Evolutionary conservation across 2,329 filamentous ascomycete species (phyloP), one percentile per base, ranked within the genome.

Genomic region (Talaromyces sp.): DNA sequence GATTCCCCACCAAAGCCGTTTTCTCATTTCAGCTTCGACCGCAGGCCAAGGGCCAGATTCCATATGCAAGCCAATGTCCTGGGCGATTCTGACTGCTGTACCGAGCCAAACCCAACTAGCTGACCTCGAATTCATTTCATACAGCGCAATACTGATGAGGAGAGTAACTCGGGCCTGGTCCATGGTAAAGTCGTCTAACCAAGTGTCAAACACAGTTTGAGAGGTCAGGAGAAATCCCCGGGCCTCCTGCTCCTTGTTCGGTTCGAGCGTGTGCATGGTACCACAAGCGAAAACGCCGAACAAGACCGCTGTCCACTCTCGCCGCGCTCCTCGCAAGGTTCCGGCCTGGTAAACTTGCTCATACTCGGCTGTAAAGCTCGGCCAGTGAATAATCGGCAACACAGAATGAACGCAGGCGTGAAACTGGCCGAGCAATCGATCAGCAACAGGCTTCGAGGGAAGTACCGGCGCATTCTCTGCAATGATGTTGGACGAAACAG

Each of bases 1-100:
- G 60, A 96, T 85, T 14, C 90, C 86, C 92, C 94, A 99, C 93
- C 93, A 99, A 2, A 94, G 85, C 59, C 92, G 83, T 62, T 90
- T 86, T 58, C 92, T 86, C 85, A 93, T 92, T 74, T 97, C 93
- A 11, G 85, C 85, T 68, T 96, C 92, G 14, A 96, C 79, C 1
- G 86, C 81, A 2, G 89, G 83, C 82, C 88, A 91, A 0, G 87
- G 82, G 0, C 88, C 88, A 1, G 85, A 84, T 67, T 96, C 90
- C 7, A 84, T 79, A 68, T 97, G 88, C 10, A 97, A 79, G 0
- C 90, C 90, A 52, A 97, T 81, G 65, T 94, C 90, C 71, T 97
- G 93, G 0, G 89, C 89, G 57, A 89, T 87, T 55, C 90, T 83
- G 24, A 96, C 86, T 0, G 92, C 89, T 38, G 83, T 87, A 1